phyloP scores from a whole-genome alignment of 305 asterid species.

The Solanum hybrid region DNA sequence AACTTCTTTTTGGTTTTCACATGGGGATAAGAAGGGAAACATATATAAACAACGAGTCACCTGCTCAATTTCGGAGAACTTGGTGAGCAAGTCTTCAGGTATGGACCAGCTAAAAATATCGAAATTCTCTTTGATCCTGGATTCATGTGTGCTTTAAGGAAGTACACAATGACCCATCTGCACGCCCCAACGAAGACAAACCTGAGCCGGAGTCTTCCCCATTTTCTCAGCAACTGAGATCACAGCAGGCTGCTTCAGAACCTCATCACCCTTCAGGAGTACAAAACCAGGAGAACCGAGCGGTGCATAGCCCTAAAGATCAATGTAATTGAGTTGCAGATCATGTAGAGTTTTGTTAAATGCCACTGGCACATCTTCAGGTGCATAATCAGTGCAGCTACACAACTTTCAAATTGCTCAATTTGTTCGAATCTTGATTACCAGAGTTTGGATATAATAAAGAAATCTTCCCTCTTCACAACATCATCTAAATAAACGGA shows the following conservation, averaged over 20 bases:
- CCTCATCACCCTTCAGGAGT: constrained; percentile 30
- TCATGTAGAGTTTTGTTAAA: constrained; percentile 44
- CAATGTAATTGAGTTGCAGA: constrained; percentile 59
- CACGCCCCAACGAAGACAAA: constrained; percentile 65
- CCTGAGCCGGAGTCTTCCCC: constrained; percentile 68
- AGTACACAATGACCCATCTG: constrained; percentile 68
- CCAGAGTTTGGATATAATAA: constrained; percentile 83
- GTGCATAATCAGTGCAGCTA: constrained; percentile 44
- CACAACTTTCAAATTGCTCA: not conserved
- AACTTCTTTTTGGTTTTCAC: no score
- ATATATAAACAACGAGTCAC: no score
- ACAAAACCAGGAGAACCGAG: constrained; percentile 58
- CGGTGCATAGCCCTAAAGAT: constrained; percentile 43
- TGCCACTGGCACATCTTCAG: constrained; percentile 61
- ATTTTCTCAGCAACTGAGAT: constrained; percentile 36
- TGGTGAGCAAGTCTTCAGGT: no score
- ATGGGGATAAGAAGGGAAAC: no score
- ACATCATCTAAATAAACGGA: constrained; percentile 26
- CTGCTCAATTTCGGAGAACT: no score
- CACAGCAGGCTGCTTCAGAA: constrained; percentile 42
- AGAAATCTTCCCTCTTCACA: constrained; percentile 72
- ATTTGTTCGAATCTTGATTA: constrained; percentile 14
- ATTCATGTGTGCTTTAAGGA: constrained; percentile 56
- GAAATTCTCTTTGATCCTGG: constrained; percentile 58
- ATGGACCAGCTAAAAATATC: constrained; percentile 39